Conservation (phyloP, 108 stramenopile genomes). For the Nannochloropsis oceanica region DNA sequence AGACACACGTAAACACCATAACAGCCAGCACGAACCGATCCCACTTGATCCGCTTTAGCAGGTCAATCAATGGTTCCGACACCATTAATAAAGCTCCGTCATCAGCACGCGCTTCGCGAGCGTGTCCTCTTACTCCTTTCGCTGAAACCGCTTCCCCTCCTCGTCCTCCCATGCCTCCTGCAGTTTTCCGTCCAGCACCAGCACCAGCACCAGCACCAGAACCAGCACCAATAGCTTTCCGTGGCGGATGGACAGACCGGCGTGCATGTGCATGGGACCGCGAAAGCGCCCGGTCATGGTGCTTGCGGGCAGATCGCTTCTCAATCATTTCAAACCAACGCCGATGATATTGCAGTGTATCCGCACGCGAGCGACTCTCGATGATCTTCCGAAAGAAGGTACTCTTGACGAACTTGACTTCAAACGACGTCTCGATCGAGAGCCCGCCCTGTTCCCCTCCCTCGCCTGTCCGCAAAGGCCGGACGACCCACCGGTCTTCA, state of each 20-base stretch:
- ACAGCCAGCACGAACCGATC: neutral
- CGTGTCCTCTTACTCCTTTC: no score
- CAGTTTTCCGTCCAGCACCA: neutral
- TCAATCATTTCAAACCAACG: neutral
- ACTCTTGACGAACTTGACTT: constrained; percentile 36
- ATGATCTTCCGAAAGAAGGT: constrained; percentile 19
- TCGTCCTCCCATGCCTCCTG: neutral
- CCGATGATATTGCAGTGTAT: neutral
- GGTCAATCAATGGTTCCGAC: neutral
- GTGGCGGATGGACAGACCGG: neutral
- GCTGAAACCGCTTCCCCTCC: neutral
- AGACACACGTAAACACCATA: neutral
- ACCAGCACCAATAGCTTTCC: neutral
- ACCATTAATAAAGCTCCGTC: neutral
- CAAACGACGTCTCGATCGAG: neutral
- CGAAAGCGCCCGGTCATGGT: neutral
- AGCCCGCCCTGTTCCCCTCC: neutral
- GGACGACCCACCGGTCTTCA: constrained; percentile 29
- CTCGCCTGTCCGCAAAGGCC: neutral
- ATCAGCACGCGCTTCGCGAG: neutral
- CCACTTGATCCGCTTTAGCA: neutral
- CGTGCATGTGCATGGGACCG: neutral
- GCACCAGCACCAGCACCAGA: neutral
- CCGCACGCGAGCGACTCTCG: neutral
- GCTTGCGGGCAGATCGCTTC: neutral